phyloP scores from a whole-genome alignment of 139 green algal genomes.

The Chlamydomonas applanata region DNA sequence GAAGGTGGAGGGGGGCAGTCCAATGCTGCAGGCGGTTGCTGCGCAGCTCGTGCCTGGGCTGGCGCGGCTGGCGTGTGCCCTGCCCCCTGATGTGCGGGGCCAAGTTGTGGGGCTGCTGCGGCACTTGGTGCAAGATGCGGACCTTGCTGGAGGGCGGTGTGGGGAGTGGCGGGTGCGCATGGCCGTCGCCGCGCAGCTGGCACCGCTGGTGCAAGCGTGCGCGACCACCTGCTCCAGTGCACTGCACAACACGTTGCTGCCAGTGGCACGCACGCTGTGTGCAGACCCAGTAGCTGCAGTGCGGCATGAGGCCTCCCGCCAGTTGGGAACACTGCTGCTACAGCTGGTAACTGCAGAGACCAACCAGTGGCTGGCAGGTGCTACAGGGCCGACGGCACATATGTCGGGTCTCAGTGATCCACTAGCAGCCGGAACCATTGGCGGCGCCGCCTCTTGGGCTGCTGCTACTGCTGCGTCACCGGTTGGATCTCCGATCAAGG shows the following conservation, averaged over 20 bases:
- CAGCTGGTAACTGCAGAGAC: too few species aligned
- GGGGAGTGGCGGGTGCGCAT: neutral
- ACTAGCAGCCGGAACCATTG: too few species aligned
- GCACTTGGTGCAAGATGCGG: neutral
- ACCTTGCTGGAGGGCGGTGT: neutral
- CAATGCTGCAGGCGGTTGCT: neutral
- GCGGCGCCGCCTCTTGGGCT: too few species aligned
- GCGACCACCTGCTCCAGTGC: neutral
- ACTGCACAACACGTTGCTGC: neutral
- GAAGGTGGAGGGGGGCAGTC: neutral
- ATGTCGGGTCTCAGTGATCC: too few species aligned
- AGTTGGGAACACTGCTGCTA: neutral
- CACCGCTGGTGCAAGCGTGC: neutral
- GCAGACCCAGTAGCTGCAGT: neutral
- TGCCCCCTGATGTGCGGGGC: neutral
- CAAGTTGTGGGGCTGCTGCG: constrained; percentile 7
- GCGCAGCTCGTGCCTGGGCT: neutral
- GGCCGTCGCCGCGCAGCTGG: neutral
- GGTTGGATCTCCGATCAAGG: too few species aligned
- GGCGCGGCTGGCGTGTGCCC: neutral
- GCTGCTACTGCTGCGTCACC: too few species aligned
- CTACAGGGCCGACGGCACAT: too few species aligned
- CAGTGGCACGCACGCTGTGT: neutral
- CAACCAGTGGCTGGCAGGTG: too few species aligned
- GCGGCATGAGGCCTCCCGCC: neutral